Percentiles rank a stretch among this genome's conserved stretches.
Conservation (phyloP, 441 rosid species). For the Pelargonium myrrhifolium region DNA sequence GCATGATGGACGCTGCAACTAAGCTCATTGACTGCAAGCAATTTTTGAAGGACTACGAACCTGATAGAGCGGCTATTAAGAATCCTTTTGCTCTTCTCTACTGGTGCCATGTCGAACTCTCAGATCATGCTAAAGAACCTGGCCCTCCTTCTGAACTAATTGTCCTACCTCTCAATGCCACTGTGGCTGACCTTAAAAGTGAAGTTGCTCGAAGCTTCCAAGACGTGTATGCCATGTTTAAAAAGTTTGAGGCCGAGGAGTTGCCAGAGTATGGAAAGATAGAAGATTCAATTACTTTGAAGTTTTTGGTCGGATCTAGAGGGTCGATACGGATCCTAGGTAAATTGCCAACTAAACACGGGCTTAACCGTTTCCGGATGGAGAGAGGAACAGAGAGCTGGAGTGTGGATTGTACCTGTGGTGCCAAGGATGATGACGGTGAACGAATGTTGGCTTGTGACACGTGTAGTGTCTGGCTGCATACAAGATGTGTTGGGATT, state of each 20-base stretch:
- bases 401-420: slow-evolving; percentile 62
- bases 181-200: slow-evolving; percentile 43
- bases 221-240: slow-evolving; percentile 61
- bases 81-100: slow-evolving; percentile 31
- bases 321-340: slow-evolving; percentile 38
- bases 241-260: slow-evolving; percentile 42
- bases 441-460: slow-evolving; percentile 77
- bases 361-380: slow-evolving; percentile 43
- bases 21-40: slow-evolving; percentile 73
- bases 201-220: slow-evolving; percentile 50
- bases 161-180: slow-evolving; percentile 41
- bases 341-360: slow-evolving; percentile 40
- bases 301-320: slow-evolving; percentile 37
- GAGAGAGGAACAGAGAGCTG: slow-evolving; percentile 62
- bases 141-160: slow-evolving; percentile 48
- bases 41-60: slow-evolving; percentile 46
- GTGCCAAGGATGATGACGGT: slow-evolving; percentile 72
- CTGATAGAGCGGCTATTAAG: not conserved
- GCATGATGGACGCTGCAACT: slow-evolving; percentile 36
- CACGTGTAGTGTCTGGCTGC: slow-evolving; percentile 60
- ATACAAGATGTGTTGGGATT: slow-evolving; percentile 63
- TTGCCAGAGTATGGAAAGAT: slow-evolving; percentile 39
- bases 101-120: slow-evolving; percentile 48
- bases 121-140: slow-evolving; percentile 40
- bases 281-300: slow-evolving; percentile 39